Conservation (phyloP, 805 yeast species). For the Suhomyces sp. region DNA sequence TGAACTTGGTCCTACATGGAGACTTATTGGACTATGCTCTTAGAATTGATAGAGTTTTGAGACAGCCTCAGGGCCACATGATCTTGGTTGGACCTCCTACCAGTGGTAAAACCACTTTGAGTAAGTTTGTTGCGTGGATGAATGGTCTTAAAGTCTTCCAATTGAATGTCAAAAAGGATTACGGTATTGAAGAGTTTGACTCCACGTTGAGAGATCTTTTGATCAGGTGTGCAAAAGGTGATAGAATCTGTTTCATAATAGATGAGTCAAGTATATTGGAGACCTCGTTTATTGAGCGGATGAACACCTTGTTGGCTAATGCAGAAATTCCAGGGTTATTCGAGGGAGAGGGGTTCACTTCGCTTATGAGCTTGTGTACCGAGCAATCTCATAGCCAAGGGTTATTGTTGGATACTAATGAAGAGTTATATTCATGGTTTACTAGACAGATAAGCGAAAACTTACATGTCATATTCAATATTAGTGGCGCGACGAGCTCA, state of each 20-base stretch:
- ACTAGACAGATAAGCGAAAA: slow-evolving; percentile 61
- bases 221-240: slow-evolving; percentile 46
- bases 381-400: slow-evolving; percentile 62
- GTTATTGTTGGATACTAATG: slow-evolving; percentile 57
- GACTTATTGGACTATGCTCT: slow-evolving; percentile 72
- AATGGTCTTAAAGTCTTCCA: slow-evolving; percentile 67
- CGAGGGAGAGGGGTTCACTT: slow-evolving; percentile 63
- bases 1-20: slow-evolving; percentile 59
- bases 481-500: slow-evolving; percentile 43
- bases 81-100: slow-evolving; percentile 81
- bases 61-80: slow-evolving; percentile 87
- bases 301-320: slow-evolving; percentile 91
- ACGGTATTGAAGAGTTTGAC: slow-evolving; percentile 65
- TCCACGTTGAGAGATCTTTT: slow-evolving; percentile 54
- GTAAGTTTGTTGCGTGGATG: slow-evolving; percentile 88
- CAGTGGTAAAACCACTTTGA: slow-evolving; percentile 74
- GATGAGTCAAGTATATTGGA: slow-evolving; percentile 80
- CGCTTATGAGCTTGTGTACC: slow-evolving; percentile 52
- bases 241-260: slow-evolving; percentile 65
- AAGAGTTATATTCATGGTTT: slow-evolving; percentile 77
- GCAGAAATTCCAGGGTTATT: slow-evolving; percentile 90
- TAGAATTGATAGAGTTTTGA: slow-evolving; percentile 75
- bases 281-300: slow-evolving; percentile 78
- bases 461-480: slow-evolving; percentile 79
- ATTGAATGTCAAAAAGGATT: slow-evolving; percentile 54